A percentile compares a stretch with the other conserved stretches of the same genome.
Conservation (phyloP, 2,329 filamentous ascomycete genomes). For the Colletotrichum lindemuthianum region DNA sequence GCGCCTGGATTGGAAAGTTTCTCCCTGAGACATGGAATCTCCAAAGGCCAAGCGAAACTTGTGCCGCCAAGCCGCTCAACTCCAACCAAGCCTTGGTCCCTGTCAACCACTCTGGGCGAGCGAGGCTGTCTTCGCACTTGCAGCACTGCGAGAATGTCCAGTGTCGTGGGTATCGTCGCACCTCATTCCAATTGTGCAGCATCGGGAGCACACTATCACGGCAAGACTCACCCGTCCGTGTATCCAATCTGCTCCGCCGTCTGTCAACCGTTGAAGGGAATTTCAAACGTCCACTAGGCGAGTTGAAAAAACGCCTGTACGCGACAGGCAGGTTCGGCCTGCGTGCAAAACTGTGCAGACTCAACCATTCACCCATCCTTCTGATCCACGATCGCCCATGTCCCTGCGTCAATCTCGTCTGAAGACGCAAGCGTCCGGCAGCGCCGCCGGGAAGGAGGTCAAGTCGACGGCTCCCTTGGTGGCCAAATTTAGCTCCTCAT, state of each 20-base stretch:
- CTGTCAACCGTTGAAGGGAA: constrained; percentile 12
- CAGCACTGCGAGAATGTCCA: not conserved
- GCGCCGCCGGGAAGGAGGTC: constrained; percentile 9
- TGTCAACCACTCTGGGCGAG: constrained; percentile 3
- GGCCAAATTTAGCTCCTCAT: constrained; percentile 12
- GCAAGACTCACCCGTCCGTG: constrained; percentile 8
- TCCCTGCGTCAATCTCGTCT: constrained; percentile 31
- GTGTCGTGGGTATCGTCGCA: constrained; percentile 23
- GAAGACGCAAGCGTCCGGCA: constrained; percentile 27
- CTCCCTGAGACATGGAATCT: constrained; percentile 25
- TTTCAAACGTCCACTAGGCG: constrained; percentile 6
- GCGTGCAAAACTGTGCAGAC: constrained; percentile 5
- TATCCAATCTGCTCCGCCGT: constrained; percentile 15
- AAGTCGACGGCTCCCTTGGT: constrained; percentile 23
- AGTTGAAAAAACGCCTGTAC: constrained; percentile 21
- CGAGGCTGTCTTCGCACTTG: too few relatives aligned
- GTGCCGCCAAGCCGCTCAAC: constrained; percentile 15
- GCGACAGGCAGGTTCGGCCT: too few relatives aligned
- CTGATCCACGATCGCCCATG: constrained; percentile 28
- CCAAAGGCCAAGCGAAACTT: constrained; percentile 12
- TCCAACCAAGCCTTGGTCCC: constrained; percentile 14
- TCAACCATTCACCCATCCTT: not conserved
- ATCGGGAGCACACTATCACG: constrained; percentile 2
- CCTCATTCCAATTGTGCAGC: constrained; percentile 13
- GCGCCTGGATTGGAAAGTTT: constrained; percentile 19